Evolutionary conservation across 2,329 filamentous ascomycete species (phyloP).

Genomic region (Westerdykella ornata): DNA sequence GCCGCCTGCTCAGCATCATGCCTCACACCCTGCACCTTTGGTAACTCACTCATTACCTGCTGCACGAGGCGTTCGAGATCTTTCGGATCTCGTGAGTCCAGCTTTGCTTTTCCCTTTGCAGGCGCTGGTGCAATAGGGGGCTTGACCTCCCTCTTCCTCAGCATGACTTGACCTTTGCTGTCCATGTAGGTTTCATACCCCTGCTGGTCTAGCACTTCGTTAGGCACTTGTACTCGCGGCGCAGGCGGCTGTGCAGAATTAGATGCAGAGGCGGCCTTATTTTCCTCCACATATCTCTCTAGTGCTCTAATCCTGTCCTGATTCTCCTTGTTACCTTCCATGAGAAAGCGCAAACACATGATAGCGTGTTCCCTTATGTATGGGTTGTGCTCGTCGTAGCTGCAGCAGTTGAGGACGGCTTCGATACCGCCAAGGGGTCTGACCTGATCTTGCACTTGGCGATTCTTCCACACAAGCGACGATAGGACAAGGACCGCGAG

Average conservation of each 20-base stretch:
- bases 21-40: conserved; percentile 33
- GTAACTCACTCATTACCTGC: conserved; percentile 43
- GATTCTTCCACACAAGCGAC: conserved; percentile 79
- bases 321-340: conserved; percentile 68
- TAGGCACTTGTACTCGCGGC: conserved; percentile 36
- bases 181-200: conserved; percentile 49
- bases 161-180: conserved; percentile 43
- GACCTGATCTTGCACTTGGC: conserved; percentile 80
- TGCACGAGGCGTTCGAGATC: conserved; percentile 41
- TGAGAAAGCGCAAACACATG: conserved; percentile 49
- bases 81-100: conserved; percentile 38
- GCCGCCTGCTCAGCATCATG: conserved; percentile 41
- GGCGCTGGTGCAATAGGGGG: conserved; percentile 4
- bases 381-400: conserved; percentile 87
- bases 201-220: conserved; percentile 45
- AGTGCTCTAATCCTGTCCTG: conserved; percentile 64
- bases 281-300: conserved; percentile 27
- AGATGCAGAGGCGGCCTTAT: conserved; percentile 9
- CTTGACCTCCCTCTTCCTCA: conserved; percentile 38
- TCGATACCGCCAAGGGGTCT: conserved; percentile 79
- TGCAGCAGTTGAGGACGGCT: conserved; percentile 79
- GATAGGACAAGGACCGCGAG: conserved; percentile 87
- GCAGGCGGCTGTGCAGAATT: conserved; percentile 11
- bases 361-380: conserved; percentile 78
- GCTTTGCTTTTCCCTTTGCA: conserved; percentile 23